phyloP scores from a whole-genome alignment of 23 red algal species.

The Chondrus crispus region DNA sequence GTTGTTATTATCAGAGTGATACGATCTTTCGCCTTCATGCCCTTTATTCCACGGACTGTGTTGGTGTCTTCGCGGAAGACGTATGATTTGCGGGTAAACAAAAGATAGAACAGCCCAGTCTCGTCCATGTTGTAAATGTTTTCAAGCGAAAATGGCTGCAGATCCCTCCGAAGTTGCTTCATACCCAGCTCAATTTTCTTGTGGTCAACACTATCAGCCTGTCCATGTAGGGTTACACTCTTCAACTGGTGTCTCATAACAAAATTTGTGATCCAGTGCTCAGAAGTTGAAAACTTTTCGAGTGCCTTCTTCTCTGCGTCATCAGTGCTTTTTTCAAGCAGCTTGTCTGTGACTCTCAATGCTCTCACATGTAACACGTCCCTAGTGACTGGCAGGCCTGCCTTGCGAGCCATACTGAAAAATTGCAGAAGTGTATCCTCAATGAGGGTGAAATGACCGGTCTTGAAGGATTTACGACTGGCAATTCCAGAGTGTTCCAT shows the following conservation, averaged over 20 bases:
- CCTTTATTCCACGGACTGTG: not conserved
- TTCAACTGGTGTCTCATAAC: not conserved
- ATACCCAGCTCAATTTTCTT: not conserved
- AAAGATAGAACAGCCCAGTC: not conserved
- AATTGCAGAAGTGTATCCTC: not conserved
- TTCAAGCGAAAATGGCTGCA: not conserved
- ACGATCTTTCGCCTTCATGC: not conserved
- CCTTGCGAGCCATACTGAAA: not conserved
- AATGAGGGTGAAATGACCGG: not conserved
- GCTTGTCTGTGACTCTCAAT: not conserved
- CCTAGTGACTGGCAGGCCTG: not conserved
- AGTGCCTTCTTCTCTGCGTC: not conserved
- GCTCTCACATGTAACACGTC: not conserved
- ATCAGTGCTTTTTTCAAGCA: not conserved
- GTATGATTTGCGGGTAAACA: not conserved
- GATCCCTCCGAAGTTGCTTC: not conserved
- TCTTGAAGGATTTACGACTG: not conserved
- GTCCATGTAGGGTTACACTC: not conserved
- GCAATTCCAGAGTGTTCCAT: too few species aligned
- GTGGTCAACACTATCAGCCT: not conserved
- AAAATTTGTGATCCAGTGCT: not conserved
- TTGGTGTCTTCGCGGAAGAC: not conserved
- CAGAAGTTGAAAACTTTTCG: not conserved
- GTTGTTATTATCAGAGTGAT: not conserved
- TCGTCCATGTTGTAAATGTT: conserved; percentile 7